These are phyloP conservation scores for Neurospora discreta DNA, from an alignment of 495 filamentous ascomycete genomes.

Conservation along the genomic window DNA sequence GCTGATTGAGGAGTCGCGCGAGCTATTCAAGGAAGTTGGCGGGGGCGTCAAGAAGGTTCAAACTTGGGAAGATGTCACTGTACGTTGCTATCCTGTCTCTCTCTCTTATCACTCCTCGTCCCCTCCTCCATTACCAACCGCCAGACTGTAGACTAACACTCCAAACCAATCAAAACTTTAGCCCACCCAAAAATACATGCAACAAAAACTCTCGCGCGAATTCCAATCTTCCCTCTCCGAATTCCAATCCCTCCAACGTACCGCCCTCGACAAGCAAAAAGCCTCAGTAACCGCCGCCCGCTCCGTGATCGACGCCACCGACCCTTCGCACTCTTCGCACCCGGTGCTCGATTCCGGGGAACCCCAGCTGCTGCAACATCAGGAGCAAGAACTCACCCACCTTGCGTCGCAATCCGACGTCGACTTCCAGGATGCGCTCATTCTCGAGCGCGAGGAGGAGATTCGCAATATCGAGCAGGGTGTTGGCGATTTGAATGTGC, in stretches of 20 bases:
- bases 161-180: constrained; percentile 18
- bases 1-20: constrained; percentile 70
- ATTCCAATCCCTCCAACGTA: constrained; percentile 82
- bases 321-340: constrained; percentile 12
- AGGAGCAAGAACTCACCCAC: constrained; percentile 66
- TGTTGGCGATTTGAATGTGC: constrained; percentile 88
- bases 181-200: constrained; percentile 81
- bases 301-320: constrained; percentile 42
- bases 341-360: constrained; percentile 13
- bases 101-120: neutral
- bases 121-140: constrained; percentile 7
- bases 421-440: constrained; percentile 92
- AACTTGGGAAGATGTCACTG: constrained; percentile 84
- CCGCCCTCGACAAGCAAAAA: constrained; percentile 84
- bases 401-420: constrained; percentile 91
- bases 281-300: constrained; percentile 73
- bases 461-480: constrained; percentile 95
- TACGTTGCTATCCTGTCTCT: constrained; percentile 31
- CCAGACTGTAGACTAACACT: neutral
- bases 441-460: constrained; percentile 89
- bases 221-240: constrained; percentile 78
- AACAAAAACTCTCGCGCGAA: constrained; percentile 85
- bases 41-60: constrained; percentile 89
- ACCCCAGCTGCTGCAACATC: constrained; percentile 48
- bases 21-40: constrained; percentile 83